These are phyloP conservation scores for Geotrichum europaeum DNA, from an alignment of 1,139 yeast species.

Conservation along the genomic window DNA sequence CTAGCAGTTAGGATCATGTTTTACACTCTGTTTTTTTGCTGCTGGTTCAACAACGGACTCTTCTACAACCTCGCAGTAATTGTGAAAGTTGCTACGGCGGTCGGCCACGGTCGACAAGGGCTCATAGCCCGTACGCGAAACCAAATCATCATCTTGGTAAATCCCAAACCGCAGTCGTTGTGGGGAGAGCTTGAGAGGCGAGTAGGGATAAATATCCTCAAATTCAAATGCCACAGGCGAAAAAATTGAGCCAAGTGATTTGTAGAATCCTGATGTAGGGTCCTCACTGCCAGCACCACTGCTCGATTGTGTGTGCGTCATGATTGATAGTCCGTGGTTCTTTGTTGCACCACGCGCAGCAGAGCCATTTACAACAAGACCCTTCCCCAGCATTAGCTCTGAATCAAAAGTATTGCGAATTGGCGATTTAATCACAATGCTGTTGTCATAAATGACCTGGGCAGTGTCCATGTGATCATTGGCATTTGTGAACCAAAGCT, in stretches of 20 bases:
- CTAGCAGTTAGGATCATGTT: not conserved
- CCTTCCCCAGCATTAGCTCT: conserved; percentile 10
- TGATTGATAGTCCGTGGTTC: not conserved
- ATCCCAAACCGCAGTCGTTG: conserved; percentile 10
- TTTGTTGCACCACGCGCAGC: not conserved
- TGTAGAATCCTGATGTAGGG: not conserved
- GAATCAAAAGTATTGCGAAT: conserved; percentile 8
- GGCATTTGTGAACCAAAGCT: conserved; percentile 13
- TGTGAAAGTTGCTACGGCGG: not conserved
- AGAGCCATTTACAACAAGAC: conserved; percentile 3
- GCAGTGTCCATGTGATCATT: conserved; percentile 11
- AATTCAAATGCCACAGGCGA: conserved; percentile 12
- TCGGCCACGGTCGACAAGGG: not conserved
- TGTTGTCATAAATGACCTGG: conserved; percentile 9
- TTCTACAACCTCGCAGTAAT: not conserved
- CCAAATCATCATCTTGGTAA: conserved; percentile 46
- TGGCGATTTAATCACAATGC: conserved; percentile 11
- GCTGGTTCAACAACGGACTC: not conserved
- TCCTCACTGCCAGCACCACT: not conserved
- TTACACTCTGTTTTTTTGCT: not conserved
- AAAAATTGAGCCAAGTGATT: not conserved
- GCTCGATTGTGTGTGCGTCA: conserved; percentile 11
- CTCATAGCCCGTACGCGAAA: conserved; percentile 34
- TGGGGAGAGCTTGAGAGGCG: conserved; percentile 11
- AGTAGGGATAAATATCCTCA: conserved; percentile 10